Evolutionary conservation across 345 rosid species (phyloP), one percentile per base, ranked within the genome.

Genomic region (Salix koriyanagi): DNA sequence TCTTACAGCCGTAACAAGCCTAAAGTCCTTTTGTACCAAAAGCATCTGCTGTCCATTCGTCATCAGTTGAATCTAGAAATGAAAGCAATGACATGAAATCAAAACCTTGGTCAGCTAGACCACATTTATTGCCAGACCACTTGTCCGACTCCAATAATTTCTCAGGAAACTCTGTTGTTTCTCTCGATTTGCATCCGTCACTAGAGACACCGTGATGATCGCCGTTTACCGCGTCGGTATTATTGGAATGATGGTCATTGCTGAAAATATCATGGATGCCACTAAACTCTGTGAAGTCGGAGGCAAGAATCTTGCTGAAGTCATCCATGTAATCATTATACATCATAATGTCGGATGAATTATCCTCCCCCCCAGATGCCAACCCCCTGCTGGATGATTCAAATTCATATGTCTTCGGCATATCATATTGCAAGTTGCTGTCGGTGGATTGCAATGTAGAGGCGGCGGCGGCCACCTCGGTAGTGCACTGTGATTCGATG

Each of bases 321-420:
- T 85, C 86, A 4, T 85, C 88, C 76, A 85, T 62, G 10, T 76
- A n/a, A 58, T 58, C 52, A 28, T 80, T 78, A 58, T 78, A 77
- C 12, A 73, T 69, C 66, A 77, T 65, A 75, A 79, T 72, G 19
- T 73, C 54, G 4, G 65, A 30, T 5, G 72, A 16, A 21, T 50
- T 70, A 11, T 75, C 79, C 23, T 70, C 69, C 10, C 4, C 62
- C 23, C 34, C 67, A 0, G 79, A 65, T 26, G 32, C 30, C 23
- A 70, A 67, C 28, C 28, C 28, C 28, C n/a, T n/a, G 26, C 62
- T 58, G 10, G 62, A n/a, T 10, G 28, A n/a, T 58, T 2, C 62
- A 10, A 9, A 9, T 58, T 58, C 62, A 8, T 58, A 12, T 4
- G 62, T 58, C 26, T 9, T n/a, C 11, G 46, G 14, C 12, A 42